Conservation (phyloP, 2,329 filamentous ascomycete species). For the Sclerotinia borealis region DNA sequence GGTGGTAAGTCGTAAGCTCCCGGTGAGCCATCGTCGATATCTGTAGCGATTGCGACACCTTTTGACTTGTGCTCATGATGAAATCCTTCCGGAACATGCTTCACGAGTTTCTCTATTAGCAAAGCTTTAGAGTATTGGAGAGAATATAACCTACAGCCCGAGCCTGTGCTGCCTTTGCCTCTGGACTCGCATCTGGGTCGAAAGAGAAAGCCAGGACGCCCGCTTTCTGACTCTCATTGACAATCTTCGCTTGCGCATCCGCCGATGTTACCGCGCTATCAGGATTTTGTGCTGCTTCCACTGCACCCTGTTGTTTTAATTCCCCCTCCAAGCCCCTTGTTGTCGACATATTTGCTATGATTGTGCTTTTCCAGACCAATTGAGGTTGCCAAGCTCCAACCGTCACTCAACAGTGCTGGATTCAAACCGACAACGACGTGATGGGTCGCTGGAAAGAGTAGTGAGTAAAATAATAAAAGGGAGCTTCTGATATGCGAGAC, state of each 20-base stretch:
- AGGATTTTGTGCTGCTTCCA: conserved; percentile 71
- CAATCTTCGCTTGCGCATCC: conserved; percentile 65
- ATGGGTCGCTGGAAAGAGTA: background rate
- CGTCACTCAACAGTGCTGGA: background rate
- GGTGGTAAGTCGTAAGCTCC: conserved; percentile 73
- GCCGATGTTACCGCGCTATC: conserved; percentile 61
- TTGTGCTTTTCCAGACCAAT: conserved; percentile 14
- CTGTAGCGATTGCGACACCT: conserved; percentile 67
- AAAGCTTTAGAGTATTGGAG: background rate
- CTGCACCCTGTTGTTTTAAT: conserved; percentile 73
- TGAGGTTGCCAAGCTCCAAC: conserved; percentile 14
- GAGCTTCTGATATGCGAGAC: background rate
- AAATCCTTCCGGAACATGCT: conserved; percentile 61
- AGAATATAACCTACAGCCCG: conserved; percentile 55
- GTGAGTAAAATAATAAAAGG: background rate
- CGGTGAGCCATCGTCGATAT: conserved; percentile 65
- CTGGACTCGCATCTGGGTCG: conserved; percentile 74
- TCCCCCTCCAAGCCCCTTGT: conserved; percentile 41
- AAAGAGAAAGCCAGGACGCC: conserved; percentile 80
- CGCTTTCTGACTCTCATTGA: conserved; percentile 71
- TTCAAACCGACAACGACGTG: conserved; percentile 2
- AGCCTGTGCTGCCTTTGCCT: conserved; percentile 78
- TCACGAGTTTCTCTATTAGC: conserved; percentile 11
- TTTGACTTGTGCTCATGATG: conserved; percentile 55
- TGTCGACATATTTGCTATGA: conserved; percentile 22